Conservation (phyloP, 805 yeast species). For the Teunomyces stri region DNA sequence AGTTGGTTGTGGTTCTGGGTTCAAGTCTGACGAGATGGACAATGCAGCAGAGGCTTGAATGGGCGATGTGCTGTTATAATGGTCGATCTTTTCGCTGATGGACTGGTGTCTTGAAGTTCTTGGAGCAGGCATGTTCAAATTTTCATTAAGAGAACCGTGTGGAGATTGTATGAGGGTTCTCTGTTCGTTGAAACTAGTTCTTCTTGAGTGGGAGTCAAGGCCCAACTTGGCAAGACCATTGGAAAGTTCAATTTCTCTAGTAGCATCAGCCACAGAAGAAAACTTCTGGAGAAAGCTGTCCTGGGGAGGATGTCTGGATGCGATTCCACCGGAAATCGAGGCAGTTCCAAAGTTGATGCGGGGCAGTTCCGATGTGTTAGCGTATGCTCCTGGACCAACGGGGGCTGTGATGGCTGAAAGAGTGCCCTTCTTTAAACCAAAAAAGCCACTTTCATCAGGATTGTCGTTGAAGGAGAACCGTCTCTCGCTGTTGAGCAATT, state of each 20-base stretch:
- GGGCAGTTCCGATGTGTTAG: slow-evolving; percentile 19
- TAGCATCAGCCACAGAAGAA: slow-evolving; percentile 64
- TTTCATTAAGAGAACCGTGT: slow-evolving; percentile 42
- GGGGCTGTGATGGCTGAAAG: slow-evolving; percentile 49
- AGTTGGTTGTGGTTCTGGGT: slow-evolving; percentile 8
- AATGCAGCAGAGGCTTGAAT: slow-evolving; percentile 42
- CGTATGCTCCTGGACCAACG: slow-evolving; percentile 20
- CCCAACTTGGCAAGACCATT: slow-evolving; percentile 38
- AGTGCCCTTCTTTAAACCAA: slow-evolving; percentile 49
- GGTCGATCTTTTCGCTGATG: slow-evolving; percentile 62
- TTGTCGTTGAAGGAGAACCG: slow-evolving; percentile 42
- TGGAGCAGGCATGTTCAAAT: slow-evolving; percentile 36
- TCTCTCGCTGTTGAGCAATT: slow-evolving; percentile 21
- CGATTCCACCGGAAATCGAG: slow-evolving; percentile 56
- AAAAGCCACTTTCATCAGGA: slow-evolving; percentile 44
- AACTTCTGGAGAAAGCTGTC: slow-evolving; percentile 60
- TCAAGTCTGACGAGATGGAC: slow-evolving; percentile 28
- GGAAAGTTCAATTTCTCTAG: slow-evolving; percentile 58
- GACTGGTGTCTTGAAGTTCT: slow-evolving; percentile 48
- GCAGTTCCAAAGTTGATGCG: slow-evolving; percentile 53
- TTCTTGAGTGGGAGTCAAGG: slow-evolving; percentile 39
- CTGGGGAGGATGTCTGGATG: slow-evolving; percentile 45
- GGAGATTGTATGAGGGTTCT: slow-evolving; percentile 28
- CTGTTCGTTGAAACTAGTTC: slow-evolving; percentile 47
- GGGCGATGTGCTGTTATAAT: slow-evolving; percentile 46